Percentiles rank a stretch among this genome's conserved stretches.
These are phyloP conservation scores for Sporodiniella umbellata DNA, from an alignment of 371 early-diverging fungal species.

Conservation along the genomic window DNA sequence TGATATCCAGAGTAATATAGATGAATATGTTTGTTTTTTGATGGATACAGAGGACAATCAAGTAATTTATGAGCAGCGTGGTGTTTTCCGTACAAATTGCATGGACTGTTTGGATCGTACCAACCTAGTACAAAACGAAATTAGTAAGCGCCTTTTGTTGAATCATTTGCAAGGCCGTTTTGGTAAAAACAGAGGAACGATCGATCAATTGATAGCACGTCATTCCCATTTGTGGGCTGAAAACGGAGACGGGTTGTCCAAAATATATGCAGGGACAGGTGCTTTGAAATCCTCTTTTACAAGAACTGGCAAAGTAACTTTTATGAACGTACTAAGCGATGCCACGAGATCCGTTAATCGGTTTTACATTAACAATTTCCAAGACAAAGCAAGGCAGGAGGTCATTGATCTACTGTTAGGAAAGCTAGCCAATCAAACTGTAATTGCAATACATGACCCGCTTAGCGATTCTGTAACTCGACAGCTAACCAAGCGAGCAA, in stretches of 20 bases:
- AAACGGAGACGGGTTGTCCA: constrained; percentile 93
- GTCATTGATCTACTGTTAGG: constrained; percentile 85
- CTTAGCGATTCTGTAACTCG: constrained; percentile 56
- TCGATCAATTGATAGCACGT: constrained; percentile 27
- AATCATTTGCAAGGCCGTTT: constrained; percentile 29
- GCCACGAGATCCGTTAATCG: constrained; percentile 90
- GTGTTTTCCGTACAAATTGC: constrained; percentile 94
- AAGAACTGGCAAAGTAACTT: constrained; percentile 83
- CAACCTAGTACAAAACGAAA: constrained; percentile 67
- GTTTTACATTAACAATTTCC: constrained; percentile 91
- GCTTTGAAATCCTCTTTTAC: constrained; percentile 94
- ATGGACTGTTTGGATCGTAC: constrained; percentile 96
- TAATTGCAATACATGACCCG: constrained; percentile 59
- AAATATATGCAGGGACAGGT: constrained; percentile 97
- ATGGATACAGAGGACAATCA: constrained; percentile 55
- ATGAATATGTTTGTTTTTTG: constrained; percentile 65
- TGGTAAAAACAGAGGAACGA: constrained; percentile 2
- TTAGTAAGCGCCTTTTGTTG: constrained; percentile 42
- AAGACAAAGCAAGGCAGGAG: constrained; percentile 87
- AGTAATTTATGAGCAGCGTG: constrained; percentile 67
- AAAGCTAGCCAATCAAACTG: constrained; percentile 52
- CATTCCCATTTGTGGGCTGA: constrained; percentile 89
- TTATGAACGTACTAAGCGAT: constrained; percentile 85
- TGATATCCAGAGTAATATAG: constrained; percentile 43
- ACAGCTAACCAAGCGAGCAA: constrained; percentile 45